Base-by-base conservation (phyloP, 225 moss, liverwort and hornwort species). In the Pseudoscleropodium purum region DNA sequence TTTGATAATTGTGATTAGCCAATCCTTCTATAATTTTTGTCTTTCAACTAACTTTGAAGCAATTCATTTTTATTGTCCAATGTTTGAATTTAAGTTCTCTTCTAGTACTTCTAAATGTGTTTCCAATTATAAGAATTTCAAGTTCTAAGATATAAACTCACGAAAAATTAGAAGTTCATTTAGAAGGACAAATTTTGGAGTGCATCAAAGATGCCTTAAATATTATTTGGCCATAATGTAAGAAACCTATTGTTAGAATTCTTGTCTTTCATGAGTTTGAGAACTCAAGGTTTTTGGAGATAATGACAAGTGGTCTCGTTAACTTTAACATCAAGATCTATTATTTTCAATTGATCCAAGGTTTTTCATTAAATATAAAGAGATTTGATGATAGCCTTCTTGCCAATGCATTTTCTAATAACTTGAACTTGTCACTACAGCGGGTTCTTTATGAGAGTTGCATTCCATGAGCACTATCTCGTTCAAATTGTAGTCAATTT, bases 271-370 rank as follows among this genome's bases (percentile, higher is more conserved):
- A 11, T 36, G 6, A 37, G 68, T 21, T 68, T 67, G 37, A 68
- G 18, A 67, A 36, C 11, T 67, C 36, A 67, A 37, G 37, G 20
- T 20, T 67, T 11, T 20, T 67, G 18, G 34, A 9, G 5, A 66
- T 10, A 9, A 17, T 68, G 12, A 37, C 37, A 69, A 69, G 23
- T n/a, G 23, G 6, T 11, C 23, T n/a, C 69, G 23, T 23, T 69
- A 69, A 23, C n/a, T n/a, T 69, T n/a, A n/a, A n/a, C 6, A 0
- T n/a, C 13, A 0, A 69, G 1, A 24, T n/a, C 36, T 23, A n/a
- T n/a, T n/a, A n/a, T 69, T 23, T n/a, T 19, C 23, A 69, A 23
- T 69, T 23, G 23, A 69, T 69, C 23, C 13, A 69, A n/a, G 23
- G 23, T 4, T 23, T 69, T 6, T 23, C 13, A 7, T 13, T 13